Conservation (phyloP, 306 rosid genomes). For the Quercus ilex region DNA sequence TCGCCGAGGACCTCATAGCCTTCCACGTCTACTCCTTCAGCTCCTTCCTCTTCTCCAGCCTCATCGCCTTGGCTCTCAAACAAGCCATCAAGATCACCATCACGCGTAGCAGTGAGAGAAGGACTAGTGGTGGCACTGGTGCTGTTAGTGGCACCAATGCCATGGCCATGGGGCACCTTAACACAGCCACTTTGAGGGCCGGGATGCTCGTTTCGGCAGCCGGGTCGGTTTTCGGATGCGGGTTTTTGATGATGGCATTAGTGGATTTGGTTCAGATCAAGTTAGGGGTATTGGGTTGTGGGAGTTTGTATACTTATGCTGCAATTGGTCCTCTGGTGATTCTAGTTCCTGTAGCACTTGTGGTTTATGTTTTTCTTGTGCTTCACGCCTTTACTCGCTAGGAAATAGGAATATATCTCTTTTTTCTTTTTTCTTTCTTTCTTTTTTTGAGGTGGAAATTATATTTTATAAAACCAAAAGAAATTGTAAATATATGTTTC, state of each 20-base stretch:
- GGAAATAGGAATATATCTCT: background rate
- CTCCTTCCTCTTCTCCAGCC: conserved; percentile 94
- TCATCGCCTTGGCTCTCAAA: conserved; percentile 71
- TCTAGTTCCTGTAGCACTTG: conserved; percentile 68
- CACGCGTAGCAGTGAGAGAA: background rate
- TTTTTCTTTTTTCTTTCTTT: no score
- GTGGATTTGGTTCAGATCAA: conserved; percentile 77
- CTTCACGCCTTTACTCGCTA: conserved; percentile 69
- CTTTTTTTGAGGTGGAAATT: no score
- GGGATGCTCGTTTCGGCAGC: conserved; percentile 69
- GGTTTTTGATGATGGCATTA: conserved; percentile 77
- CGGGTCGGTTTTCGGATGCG: conserved; percentile 78
- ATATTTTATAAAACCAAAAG: no score
- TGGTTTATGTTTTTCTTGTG: conserved; percentile 58
- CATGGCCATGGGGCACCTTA: conserved; percentile 32
- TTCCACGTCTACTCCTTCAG: conserved; percentile 85
- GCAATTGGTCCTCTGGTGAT: conserved; percentile 67
- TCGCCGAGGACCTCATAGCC: conserved; percentile 48
- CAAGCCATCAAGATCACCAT: conserved; percentile 51
- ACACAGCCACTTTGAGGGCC: conserved; percentile 39
- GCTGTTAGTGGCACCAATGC: background rate
- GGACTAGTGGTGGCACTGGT: background rate
- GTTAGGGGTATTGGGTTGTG: conserved; percentile 68
- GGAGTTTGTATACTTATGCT: conserved; percentile 48
- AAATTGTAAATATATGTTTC: background rate